Evolutionary conservation across 2,329 filamentous ascomycete species (phyloP), one percentile per base, ranked within the genome.

Genomic region (Parafenestella ontariensis): DNA sequence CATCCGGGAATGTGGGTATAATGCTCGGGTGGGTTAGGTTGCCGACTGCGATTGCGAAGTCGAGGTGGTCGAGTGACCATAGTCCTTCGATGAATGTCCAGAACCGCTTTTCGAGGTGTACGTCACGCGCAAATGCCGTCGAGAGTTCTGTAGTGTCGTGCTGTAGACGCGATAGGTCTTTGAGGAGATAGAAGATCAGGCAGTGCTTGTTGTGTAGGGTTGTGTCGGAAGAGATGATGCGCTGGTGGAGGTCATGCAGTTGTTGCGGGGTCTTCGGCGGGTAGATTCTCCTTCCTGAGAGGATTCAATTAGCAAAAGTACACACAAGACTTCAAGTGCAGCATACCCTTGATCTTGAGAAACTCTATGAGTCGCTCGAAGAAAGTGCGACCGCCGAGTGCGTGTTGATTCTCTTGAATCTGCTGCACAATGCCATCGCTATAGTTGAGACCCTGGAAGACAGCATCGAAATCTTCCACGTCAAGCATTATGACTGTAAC

Each of bases 101-200:
- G 73, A 94, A 96, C 62, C 88, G 91, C 50, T 83, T 81, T 1
- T 92, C 90, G 46, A 96, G 81, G 59, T 88, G 87, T 5, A 86
- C 87, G 21, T 78, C 78, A 37, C 77, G 76, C 15, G 87, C 86
- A 64, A 94, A 92, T 1, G 71, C 81, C 1, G 87, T 81, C 6
- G 79, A 67, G 31, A 83, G 80, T 17, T 82, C 76, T 3, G 82
- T 80, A 18, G 81, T 80, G 46, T 83, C 80, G 42, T 72, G 65
- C 9, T 65, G 61, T 24, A 78, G 70, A 11, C 77, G 75, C 34
- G 89, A 85, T 69, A 89, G 85, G 72, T 96, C 91, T 68, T 91
- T 88, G 3, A 96, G 83, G 34, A 96, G 80, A 73, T 96, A 96
- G 80, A 91, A 96, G 60, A 96, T 81, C 43, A 95, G 83, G 17